Percentiles rank a stretch among this genome's conserved stretches.
phyloP scores from a whole-genome alignment of 2,329 filamentous ascomycete species.

The Cryphonectria radicalis region DNA sequence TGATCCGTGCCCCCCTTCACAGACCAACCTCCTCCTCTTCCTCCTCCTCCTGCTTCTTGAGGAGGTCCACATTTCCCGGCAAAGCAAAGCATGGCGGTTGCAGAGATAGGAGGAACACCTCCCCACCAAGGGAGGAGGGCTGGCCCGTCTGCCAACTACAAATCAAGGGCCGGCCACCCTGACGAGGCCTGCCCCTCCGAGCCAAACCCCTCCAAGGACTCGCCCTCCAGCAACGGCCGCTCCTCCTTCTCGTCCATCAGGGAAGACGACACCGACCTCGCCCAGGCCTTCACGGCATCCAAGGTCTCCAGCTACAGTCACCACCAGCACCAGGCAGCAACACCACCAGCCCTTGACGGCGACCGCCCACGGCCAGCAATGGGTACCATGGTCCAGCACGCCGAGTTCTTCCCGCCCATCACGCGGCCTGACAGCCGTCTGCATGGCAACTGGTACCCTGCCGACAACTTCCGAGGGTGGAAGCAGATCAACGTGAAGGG shows the following conservation, averaged over 20 bases:
- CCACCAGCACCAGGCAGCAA: constrained; percentile 38
- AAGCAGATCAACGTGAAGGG: constrained; percentile 64
- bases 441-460: constrained; percentile 63
- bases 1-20: constrained; percentile 18
- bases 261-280: constrained; percentile 61
- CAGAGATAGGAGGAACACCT: constrained; percentile 24
- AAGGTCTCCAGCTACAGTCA: constrained; percentile 63
- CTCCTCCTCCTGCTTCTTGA: not conserved
- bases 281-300: constrained; percentile 66
- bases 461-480: constrained; percentile 64
- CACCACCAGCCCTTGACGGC: constrained; percentile 49
- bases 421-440: constrained; percentile 61
- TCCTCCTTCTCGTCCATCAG: constrained; percentile 67
- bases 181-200: constrained; percentile 30
- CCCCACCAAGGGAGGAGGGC: constrained; percentile 21
- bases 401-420: constrained; percentile 55
- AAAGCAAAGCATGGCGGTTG: constrained; percentile 31
- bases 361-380: constrained; percentile 49
- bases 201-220: constrained; percentile 37
- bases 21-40: not conserved
- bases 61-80: constrained; percentile 7
- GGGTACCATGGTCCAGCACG: constrained; percentile 47
- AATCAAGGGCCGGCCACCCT: constrained; percentile 36
- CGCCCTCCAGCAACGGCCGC: constrained; percentile 39
- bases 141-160: constrained; percentile 31